These are phyloP conservation scores for carrot (Daucus carota) DNA, from an alignment of 129 eudicot species.

Conservation along the genomic window DH1_v3.0 NC_030382.2:45350001-45350500, in stretches of 20 bases:
- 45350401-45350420: conserved; percentile 41
- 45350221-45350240: conserved; percentile 36
- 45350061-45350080: conserved; percentile 79
- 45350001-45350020: conserved; percentile 55
- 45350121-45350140: conserved; percentile 49
- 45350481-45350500: conserved; percentile 71
- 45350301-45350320: conserved; percentile 48
- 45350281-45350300: conserved; percentile 48
- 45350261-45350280: conserved; percentile 57
- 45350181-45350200: conserved; percentile 44
- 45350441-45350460: conserved; percentile 47
- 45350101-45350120: conserved; percentile 28
- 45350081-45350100: conserved; percentile 41
- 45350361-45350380: conserved; percentile 64
- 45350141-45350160: conserved; percentile 57
- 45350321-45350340: conserved; percentile 36
- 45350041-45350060: conserved; percentile 60
- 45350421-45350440: conserved; percentile 50
- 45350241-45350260: conserved; percentile 57
- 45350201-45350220: conserved; percentile 49
- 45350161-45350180: conserved; percentile 40
- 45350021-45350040: conserved; percentile 54
- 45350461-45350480: conserved; percentile 42
- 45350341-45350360: conserved; percentile 45
- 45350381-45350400: conserved; percentile 49